Percentiles rank a stretch among this genome's conserved stretches.
Conservation (phyloP, 208 protist species). For the Acanthamoeba lenticulata region DNA sequence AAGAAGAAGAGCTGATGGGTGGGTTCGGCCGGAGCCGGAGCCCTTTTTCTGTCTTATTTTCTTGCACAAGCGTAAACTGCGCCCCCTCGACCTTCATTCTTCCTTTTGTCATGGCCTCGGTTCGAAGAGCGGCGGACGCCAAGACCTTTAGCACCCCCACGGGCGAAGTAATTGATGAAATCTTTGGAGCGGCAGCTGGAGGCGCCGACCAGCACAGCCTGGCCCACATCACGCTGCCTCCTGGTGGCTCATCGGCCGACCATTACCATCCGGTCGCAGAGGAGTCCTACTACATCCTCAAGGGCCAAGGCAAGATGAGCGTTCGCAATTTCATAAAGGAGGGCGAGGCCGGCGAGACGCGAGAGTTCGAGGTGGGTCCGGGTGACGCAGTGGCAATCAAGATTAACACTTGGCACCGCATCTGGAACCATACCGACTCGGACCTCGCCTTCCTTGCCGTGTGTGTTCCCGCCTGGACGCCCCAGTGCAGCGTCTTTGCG, state of each 20-base stretch:
- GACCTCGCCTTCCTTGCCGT: slow-evolving; percentile 59
- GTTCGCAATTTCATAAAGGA: slow-evolving; percentile 18
- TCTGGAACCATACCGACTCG: slow-evolving; percentile 45
- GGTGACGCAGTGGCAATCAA: slow-evolving; percentile 36
- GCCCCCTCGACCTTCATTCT: neutral
- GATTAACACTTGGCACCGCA: slow-evolving; percentile 47
- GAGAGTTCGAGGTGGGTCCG: slow-evolving; percentile 38
- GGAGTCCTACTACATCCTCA: slow-evolving; percentile 61
- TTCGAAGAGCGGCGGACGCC: neutral
- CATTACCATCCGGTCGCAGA: slow-evolving; percentile 53
- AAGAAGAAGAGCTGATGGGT: neutral
- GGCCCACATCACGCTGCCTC: slow-evolving; percentile 56
- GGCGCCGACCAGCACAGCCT: slow-evolving; percentile 53
- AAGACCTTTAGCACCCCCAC: slow-evolving; percentile 15
- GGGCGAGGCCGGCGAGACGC: neutral
- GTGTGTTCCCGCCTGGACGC: slow-evolving; percentile 33
- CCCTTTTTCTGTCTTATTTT: too few species aligned
- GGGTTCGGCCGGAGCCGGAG: too few species aligned
- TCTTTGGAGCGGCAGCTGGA: slow-evolving; percentile 1
- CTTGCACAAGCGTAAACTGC: too few species aligned
- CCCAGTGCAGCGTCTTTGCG: slow-evolving; percentile 46
- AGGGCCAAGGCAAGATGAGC: slow-evolving; percentile 47
- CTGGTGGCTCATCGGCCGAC: slow-evolving; percentile 37
- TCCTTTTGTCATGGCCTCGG: neutral
- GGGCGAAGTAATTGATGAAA: slow-evolving; percentile 48